phyloP scores from a whole-genome alignment of 2,329 filamentous ascomycete species.

The Monosporascus cannonballus region DNA sequence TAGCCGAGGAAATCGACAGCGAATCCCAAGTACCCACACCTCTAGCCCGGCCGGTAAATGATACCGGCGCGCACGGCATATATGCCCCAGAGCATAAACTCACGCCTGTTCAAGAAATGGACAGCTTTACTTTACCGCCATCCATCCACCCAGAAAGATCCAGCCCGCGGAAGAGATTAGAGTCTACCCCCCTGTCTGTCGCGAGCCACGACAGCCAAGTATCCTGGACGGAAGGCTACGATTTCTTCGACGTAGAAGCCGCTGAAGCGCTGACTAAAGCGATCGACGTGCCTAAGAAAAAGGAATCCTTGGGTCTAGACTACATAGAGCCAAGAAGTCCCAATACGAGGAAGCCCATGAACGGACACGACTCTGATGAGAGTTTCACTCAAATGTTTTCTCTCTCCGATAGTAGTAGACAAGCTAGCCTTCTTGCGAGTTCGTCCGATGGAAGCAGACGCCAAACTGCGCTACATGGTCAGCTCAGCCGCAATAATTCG shows the following conservation, averaged over 20 bases:
- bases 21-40: constrained; percentile 59
- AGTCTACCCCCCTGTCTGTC: constrained; percentile 46
- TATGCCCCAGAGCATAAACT: constrained; percentile 33
- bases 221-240: constrained; percentile 56
- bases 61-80: constrained; percentile 19
- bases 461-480: constrained; percentile 4
- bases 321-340: constrained; percentile 27
- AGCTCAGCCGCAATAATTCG: constrained; percentile 6
- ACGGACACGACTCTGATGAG: constrained; percentile 51
- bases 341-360: constrained; percentile 21
- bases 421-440: constrained; percentile 29
- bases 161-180: constrained; percentile 37
- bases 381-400: constrained; percentile 55
- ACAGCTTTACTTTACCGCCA: constrained; percentile 45
- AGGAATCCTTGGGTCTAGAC: constrained; percentile 30
- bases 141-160: constrained; percentile 31
- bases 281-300: constrained; percentile 46
- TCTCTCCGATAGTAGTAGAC: constrained; percentile 43
- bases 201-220: constrained; percentile 43
- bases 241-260: constrained; percentile 58
- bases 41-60: constrained; percentile 45
- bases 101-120: constrained; percentile 44
- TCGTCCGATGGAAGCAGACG: constrained; percentile 27
- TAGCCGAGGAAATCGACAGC: constrained; percentile 53
- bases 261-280: constrained; percentile 35